These are phyloP conservation scores for Paramecium caudatum DNA, from an alignment of 73 alveolate genomes.

Conservation along the genomic window DNA sequence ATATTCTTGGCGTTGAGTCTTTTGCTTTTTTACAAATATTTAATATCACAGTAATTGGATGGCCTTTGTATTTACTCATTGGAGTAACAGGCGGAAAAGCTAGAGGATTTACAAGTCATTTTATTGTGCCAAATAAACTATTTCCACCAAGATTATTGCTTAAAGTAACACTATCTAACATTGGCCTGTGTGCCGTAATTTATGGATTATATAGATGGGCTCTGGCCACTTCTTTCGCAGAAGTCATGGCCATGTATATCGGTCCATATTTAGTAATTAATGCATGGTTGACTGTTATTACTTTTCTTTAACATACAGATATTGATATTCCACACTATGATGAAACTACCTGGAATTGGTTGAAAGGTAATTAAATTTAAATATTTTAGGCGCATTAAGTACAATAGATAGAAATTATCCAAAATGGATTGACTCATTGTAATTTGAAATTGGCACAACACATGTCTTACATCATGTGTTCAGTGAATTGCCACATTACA, in stretches of 20 bases:
- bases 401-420: constrained; percentile 70
- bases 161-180: constrained; percentile 24
- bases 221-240: constrained; percentile 43
- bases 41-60: constrained; percentile 41
- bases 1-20: constrained; percentile 60
- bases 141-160: constrained; percentile 23
- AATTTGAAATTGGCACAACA: constrained; percentile 61
- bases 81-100: constrained; percentile 73
- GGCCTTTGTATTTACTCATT: constrained; percentile 39
- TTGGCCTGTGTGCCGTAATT: constrained; percentile 32
- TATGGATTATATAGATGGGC: constrained; percentile 41
- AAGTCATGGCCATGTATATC: constrained; percentile 40
- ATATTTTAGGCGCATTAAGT: constrained; percentile 27
- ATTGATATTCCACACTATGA: constrained; percentile 63
- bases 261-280: constrained; percentile 62
- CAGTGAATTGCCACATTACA: constrained; percentile 61
- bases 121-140: constrained; percentile 66
- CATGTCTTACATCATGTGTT: constrained; percentile 64
- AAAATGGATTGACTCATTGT: constrained; percentile 24
- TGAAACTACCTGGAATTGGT: constrained; percentile 62
- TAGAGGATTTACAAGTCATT: constrained; percentile 69
- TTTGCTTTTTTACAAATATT: constrained; percentile 31
- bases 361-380: background rate
- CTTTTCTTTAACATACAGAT: constrained; percentile 67
- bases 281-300: constrained; percentile 64